Evolutionary conservation across 306 rosid genomes (phyloP).

Genomic region (Oxytropis ochrocephala): DNA sequence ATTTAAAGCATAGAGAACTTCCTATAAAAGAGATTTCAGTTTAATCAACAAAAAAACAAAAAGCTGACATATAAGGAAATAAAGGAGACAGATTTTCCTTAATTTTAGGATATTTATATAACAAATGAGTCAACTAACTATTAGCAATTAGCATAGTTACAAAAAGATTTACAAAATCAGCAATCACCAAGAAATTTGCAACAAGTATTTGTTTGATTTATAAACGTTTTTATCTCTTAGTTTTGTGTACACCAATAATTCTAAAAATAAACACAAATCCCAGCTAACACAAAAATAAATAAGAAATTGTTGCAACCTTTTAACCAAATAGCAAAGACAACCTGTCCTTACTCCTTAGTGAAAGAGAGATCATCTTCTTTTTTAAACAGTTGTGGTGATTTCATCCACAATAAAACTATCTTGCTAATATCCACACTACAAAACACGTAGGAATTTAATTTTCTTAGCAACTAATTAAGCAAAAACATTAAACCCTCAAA

Average conservation of each 20-base stretch:
- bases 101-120: not conserved
- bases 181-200: not conserved
- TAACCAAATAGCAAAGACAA: constrained; percentile 28
- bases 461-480: constrained; percentile 30
- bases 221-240: not conserved
- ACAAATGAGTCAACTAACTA: not conserved
- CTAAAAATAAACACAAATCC: constrained; percentile 13
- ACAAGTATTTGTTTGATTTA: not conserved
- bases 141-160: not conserved
- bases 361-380: not conserved
- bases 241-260: not conserved
- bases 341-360: not conserved
- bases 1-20: constrained; percentile 1
- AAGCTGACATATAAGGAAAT: not conserved
- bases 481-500: not conserved
- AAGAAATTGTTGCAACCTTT: constrained; percentile 20
- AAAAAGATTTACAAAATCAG: not conserved
- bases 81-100: constrained; percentile 4
- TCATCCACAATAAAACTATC: not conserved
- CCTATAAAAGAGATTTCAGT: constrained; percentile 12
- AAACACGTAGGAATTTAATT: not conserved
- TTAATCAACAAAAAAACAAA: constrained; percentile 6
- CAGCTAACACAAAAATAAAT: constrained; percentile 4
- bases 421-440: not conserved
- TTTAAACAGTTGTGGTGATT: not conserved